Conservation (phyloP, 345 rosid species). For the Moricandia moricandioides region DNA sequence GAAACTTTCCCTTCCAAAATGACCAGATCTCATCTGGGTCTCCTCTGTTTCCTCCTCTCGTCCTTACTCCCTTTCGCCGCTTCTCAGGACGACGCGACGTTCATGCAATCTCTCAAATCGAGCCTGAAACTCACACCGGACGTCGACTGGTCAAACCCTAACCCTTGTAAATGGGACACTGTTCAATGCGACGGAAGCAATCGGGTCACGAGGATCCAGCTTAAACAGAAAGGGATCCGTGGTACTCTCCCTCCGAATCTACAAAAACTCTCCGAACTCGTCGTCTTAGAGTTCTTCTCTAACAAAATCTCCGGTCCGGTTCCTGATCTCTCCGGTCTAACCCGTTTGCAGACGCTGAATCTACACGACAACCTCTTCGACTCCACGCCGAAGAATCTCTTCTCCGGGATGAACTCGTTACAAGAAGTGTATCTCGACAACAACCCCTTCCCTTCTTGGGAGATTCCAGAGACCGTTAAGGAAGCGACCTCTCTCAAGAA, state of each 20-base stretch:
- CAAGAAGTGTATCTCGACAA: constrained; percentile 39
- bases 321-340: constrained; percentile 57
- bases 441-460: constrained; percentile 52
- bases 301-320: constrained; percentile 51
- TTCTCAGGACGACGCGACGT: constrained; percentile 31
- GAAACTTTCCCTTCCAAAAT: constrained; percentile 5
- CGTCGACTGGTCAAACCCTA: constrained; percentile 56
- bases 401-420: constrained; percentile 50
- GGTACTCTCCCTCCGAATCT: constrained; percentile 60
- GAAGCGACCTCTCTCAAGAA: constrained; percentile 44
- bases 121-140: constrained; percentile 38
- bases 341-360: constrained; percentile 34
- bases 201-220: constrained; percentile 56
- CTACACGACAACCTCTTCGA: constrained; percentile 48
- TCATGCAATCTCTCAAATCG: constrained; percentile 35
- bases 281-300: constrained; percentile 45
- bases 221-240: constrained; percentile 35
- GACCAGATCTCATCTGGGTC: constrained; percentile 31
- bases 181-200: constrained; percentile 38
- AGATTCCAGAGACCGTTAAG: constrained; percentile 48
- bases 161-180: constrained; percentile 59
- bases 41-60: constrained; percentile 30
- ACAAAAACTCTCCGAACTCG: constrained; percentile 42
- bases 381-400: constrained; percentile 56
- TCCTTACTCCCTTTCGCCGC: constrained; percentile 4